phyloP scores from a whole-genome alignment of 2,329 filamentous ascomycete genomes.

The Rhynchosporium secalis region DNA sequence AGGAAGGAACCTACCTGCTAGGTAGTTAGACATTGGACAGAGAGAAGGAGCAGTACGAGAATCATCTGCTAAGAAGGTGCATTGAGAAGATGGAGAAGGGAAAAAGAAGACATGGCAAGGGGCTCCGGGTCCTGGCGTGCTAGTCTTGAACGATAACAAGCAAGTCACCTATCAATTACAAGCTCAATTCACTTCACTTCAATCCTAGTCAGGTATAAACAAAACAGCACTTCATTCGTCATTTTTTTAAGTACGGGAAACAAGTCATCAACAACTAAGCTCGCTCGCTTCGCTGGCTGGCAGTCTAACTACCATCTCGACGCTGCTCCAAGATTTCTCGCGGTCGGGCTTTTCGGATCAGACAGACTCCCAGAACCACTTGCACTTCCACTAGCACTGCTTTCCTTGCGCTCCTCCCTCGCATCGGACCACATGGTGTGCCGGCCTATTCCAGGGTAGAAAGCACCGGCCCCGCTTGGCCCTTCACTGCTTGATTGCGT shows the following conservation, averaged over 20 bases:
- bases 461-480: slow-evolving; percentile 10
- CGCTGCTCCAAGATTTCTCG: slow-evolving; percentile 23
- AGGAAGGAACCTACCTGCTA: too few species aligned
- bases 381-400: slow-evolving; percentile 30
- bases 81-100: too few species aligned
- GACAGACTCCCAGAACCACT: slow-evolving; percentile 45
- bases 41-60: too few species aligned
- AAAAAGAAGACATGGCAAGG: neutral
- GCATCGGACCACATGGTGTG: slow-evolving; percentile 28
- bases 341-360: slow-evolving; percentile 53
- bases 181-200: neutral
- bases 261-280: slow-evolving; percentile 5
- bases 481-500: slow-evolving; percentile 60
- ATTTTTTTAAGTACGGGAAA: slow-evolving; percentile 9
- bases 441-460: slow-evolving; percentile 18
- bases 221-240: slow-evolving; percentile 13
- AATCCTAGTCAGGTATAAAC: neutral
- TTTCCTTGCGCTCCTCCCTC: slow-evolving; percentile 27
- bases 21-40: too few species aligned
- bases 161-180: neutral
- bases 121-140: neutral
- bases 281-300: neutral
- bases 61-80: too few species aligned
- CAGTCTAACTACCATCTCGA: slow-evolving; percentile 13
- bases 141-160: neutral